Base-by-base conservation (phyloP, 129 eudicot species). In the Helichrysum umbraculigerum region DNA sequence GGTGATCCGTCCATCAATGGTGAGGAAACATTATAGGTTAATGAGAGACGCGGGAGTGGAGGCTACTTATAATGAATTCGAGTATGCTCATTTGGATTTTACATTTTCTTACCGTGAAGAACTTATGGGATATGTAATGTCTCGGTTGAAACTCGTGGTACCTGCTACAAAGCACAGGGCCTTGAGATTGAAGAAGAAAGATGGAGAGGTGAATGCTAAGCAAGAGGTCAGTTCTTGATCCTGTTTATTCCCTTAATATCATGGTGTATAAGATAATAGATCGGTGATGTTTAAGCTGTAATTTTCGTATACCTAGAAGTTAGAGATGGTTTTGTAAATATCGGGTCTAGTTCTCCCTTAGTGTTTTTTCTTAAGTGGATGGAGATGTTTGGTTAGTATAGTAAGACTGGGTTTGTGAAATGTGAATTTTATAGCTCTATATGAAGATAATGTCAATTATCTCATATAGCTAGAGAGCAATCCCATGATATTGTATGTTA, bases 21-120 rank as follows among this genome's bases (percentile, higher is more conserved):
- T 94, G 22, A 89, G 82, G 59, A 91, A 86, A 71, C 97, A 94
- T 72, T 91, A 91, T 44, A 77, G 78, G 72, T 5, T 81, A 75
- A 91, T 94, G 98, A 91, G 81, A 50, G 92, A 85, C 39, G 86
- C 87, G 0, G 87, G 88, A 0, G 93, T 94, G 5, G 93, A 91
- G 8, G 97, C 64, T 17, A 84, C 96, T 0, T 94, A 83, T 50
- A 89, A 90, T 21, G 97, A 94, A 78, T 94, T 87, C 37, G 97
- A 94, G 77, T 94, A 91, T 42, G 96, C 98, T 12, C 98, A 94
- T 59, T 79, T 94, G 87, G 98, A 94, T 75, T 91, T 94, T 67
- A 94, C 93, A 1, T 94, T 94, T 70, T 91, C 98, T 1, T 96
- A 91, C 57, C 91, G 88, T 2, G 98, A 94, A 54, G 98, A 94